A percentile compares a stretch with the other conserved stretches of the same genome.
Conservation (phyloP, 495 filamentous ascomycete species). For the Haplographium delicatum region DNA sequence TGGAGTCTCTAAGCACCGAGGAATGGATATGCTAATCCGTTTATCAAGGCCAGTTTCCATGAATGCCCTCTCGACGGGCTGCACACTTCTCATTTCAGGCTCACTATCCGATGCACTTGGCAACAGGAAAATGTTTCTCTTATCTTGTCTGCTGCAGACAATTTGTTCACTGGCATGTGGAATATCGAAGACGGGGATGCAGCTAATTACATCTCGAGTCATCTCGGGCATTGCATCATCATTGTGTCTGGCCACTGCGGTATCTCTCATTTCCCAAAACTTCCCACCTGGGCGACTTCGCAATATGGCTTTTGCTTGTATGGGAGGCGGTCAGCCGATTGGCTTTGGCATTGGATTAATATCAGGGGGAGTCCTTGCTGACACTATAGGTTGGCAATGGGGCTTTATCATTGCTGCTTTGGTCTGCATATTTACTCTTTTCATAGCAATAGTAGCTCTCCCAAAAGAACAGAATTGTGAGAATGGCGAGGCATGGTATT, state of each 20-base stretch:
- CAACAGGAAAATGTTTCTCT: slow-evolving; percentile 6
- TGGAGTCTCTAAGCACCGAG: not conserved
- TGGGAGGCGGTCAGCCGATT: slow-evolving; percentile 43
- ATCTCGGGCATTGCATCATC: slow-evolving; percentile 44
- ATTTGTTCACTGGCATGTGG: slow-evolving; percentile 15
- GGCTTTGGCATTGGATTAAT: slow-evolving; percentile 50
- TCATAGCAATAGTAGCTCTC: no score
- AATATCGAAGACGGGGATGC: slow-evolving; percentile 33
- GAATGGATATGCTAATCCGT: not conserved
- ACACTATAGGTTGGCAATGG: slow-evolving; percentile 38
- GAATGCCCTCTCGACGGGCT: not conserved
- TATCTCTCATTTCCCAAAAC: slow-evolving; percentile 37
- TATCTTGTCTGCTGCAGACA: not conserved
- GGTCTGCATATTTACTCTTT: no score
- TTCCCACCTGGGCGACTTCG: slow-evolving; percentile 31
- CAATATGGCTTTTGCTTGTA: slow-evolving; percentile 45
- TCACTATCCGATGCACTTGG: not conserved
- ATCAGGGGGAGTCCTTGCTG: slow-evolving; percentile 45
- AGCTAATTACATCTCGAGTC: slow-evolving; percentile 47
- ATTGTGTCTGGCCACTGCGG: slow-evolving; percentile 44
- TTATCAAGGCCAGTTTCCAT: not conserved
- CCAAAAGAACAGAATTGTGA: no score
- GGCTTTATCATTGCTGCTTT: slow-evolving; percentile 44
- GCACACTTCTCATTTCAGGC: not conserved
- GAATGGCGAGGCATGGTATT: no score